Evolutionary conservation across 1,139 yeast genomes (phyloP), one percentile per base, ranked within the genome.

Genomic region (Wickerhamomyces sp.): DNA sequence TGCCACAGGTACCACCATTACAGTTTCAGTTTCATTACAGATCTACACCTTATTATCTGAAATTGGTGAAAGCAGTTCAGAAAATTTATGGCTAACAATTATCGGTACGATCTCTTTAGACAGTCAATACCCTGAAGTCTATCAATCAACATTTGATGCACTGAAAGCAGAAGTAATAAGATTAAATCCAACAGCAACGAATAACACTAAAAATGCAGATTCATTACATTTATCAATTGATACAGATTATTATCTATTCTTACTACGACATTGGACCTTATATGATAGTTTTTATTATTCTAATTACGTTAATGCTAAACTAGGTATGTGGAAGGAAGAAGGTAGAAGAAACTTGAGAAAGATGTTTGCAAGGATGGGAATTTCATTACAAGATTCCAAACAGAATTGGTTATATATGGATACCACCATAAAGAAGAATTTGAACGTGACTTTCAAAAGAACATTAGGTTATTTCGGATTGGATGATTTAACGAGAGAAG

Each of bases 361-460:
- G 54, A 72, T 94, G 74, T 85, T 94, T 65, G 98, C 98, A 3
- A 79, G 85, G 51, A 92, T 94, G 97, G 98, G 98, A 7, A 84
- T 94, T 6, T 83, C 97, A 0, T 66, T 94, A 36, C 85, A 81
- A 4, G 83, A 85, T 19, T 95, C 97, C 1, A 85, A 83, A 53
- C 97, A 94, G 61, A 81, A 82, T 46, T 94, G 97, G 97, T 72
- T 84, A 26, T 95, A 92, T 59, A 80, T 90, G 81, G 95, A 89
- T 56, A 75, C 86, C 35, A 72, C 76, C 14, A 71, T 92, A 36
- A 94, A 92, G 59, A 78, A 81, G 43, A 83, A 80, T 45, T 64
- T 94, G 26, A 82, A 84, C 17, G 63, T 69, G 15, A 82, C 87
- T 28, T 83, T 94, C 55, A 74, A 69, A 40, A 79, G 78, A 47